Conservation (phyloP, 371 early-diverging fungal genomes). For the Dichotomocladium elegans region DNA sequence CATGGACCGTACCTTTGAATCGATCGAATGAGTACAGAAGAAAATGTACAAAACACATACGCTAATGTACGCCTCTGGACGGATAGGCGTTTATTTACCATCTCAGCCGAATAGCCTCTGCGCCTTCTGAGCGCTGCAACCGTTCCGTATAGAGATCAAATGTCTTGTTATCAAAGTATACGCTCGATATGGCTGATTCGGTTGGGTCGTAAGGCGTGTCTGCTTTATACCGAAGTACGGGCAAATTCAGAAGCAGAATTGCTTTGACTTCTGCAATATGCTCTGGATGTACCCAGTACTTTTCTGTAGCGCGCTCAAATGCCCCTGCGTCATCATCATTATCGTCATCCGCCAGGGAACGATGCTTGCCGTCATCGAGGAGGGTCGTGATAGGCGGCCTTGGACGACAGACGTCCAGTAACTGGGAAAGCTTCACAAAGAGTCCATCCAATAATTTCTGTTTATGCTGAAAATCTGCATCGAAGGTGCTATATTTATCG, state of each 20-base stretch:
- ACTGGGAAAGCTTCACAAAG: constrained; percentile 45
- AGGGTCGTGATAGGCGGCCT: constrained; percentile 39
- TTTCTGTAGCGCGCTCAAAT: constrained; percentile 86
- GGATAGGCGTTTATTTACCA: too few relatives aligned
- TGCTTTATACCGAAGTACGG: constrained; percentile 83
- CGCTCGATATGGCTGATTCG: constrained; percentile 73
- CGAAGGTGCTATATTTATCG: too few relatives aligned
- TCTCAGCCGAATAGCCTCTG: constrained; percentile 87
- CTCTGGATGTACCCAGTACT: constrained; percentile 99
- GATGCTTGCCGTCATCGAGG: constrained; percentile 35
- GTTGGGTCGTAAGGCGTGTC: constrained; percentile 52
- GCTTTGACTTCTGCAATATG: constrained; percentile 96
- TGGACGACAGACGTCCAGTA: constrained; percentile 54
- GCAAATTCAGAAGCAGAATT: constrained; percentile 90
- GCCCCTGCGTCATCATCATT: constrained; percentile 70
- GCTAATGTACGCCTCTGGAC: too few relatives aligned
- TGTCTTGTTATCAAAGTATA: constrained; percentile 94
- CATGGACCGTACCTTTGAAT: constrained; percentile 87
- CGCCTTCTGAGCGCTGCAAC: constrained; percentile 91
- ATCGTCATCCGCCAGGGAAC: constrained; percentile 25
- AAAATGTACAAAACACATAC: too few relatives aligned
- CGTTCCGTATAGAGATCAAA: constrained; percentile 92
- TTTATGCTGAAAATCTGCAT: constrained; percentile 65
- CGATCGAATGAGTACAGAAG: too few relatives aligned
- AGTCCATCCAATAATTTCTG: constrained; percentile 79